These are phyloP conservation scores for Coemansia sp. DNA, from an alignment of 192 early-diverging fungal species.

Conservation along the genomic window DNA sequence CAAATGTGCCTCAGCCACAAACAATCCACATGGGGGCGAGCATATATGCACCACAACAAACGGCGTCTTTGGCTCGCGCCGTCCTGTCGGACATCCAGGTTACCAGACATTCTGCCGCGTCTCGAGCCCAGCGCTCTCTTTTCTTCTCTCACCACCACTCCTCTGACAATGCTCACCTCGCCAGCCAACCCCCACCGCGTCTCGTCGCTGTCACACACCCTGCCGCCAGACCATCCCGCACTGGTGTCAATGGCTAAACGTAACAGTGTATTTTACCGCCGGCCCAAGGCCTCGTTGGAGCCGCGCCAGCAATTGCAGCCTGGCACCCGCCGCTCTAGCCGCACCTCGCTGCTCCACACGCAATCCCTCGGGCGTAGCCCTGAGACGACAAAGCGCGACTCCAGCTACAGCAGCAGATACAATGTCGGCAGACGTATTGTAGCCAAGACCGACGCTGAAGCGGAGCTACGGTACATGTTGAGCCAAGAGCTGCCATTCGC, in stretches of 20 bases:
- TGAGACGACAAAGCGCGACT: neutral
- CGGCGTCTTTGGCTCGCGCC: too few relatives aligned
- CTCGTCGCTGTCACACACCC: neutral
- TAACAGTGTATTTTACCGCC: constrained; percentile 37
- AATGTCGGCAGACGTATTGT: neutral
- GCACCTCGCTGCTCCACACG: neutral
- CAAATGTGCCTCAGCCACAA: too few relatives aligned
- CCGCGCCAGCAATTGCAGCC: too few relatives aligned
- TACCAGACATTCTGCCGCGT: too few relatives aligned
- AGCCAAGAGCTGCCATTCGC: constrained; percentile 30
- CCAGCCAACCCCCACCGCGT: neutral
- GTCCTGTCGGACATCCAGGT: too few relatives aligned
- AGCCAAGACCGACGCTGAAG: neutral
- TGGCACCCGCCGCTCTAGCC: neutral
- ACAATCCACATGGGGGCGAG: too few relatives aligned
- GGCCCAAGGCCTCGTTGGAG: neutral
- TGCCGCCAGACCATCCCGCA: constrained; percentile 10
- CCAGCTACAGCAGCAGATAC: constrained; percentile 6
- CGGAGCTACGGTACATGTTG: neutral
- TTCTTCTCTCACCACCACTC: too few relatives aligned
- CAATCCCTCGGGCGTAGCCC: neutral
- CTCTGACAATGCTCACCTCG: neutral
- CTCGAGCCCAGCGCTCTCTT: too few relatives aligned
- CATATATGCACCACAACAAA: too few relatives aligned
- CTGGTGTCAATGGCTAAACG: constrained; percentile 3